Base-by-base conservation (phyloP, 2,329 filamentous ascomycete genomes). In the Ophiocordyceps camponoti-floridani region DNA sequence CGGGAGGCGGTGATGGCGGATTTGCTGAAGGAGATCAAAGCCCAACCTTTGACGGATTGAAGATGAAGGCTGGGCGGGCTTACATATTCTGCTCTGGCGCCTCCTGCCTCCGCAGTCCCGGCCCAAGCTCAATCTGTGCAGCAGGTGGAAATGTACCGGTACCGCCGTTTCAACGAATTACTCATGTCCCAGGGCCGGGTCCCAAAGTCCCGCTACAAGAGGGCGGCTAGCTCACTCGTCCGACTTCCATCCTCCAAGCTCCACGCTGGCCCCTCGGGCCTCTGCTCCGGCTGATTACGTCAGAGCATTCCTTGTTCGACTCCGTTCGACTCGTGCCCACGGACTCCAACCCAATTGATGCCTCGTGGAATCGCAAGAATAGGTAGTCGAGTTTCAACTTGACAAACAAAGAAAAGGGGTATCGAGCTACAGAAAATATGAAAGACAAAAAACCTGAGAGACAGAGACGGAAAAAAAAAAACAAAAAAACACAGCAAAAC, bases 401-500 rank as follows among this genome's bases (percentile, higher is more conserved):
- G 16, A 4, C 16, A 37, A 6, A 38, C 35, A 38, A 38, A 43
- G 30, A 40, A 42, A 40, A 38, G 43, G 45, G 45, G 43, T 47
- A 47, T 47, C 43, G 37, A 43, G 45, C 45, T 41, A 42, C 10
- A 42, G 12, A 30, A 38, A n/a, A 38, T 38, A 38, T 18, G 35
- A 38, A 16, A 16, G 18, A 16, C 23, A 23, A 23, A 23, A 23
- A 23, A 23, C 23, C 23, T 5, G 23, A 23, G 23, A 23, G 23
- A 23, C 23, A 23, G 23, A 8, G 18, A 16, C n/a, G n/a, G n/a
- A n/a, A n/a, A n/a, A n/a, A n/a, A n/a, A n/a, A n/a, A n/a, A n/a
- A n/a, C n/a, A 38, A 38, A 16, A 9, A 16, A 11, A 38, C n/a
- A 9, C 16, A 18, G n/a, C 35, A 10, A 11, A 35, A 16, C 9